Evolutionary conservation across 306 rosid species (phyloP), one percentile per base, ranked within the genome.

Genomic region (Spatholobus suberectus): DNA sequence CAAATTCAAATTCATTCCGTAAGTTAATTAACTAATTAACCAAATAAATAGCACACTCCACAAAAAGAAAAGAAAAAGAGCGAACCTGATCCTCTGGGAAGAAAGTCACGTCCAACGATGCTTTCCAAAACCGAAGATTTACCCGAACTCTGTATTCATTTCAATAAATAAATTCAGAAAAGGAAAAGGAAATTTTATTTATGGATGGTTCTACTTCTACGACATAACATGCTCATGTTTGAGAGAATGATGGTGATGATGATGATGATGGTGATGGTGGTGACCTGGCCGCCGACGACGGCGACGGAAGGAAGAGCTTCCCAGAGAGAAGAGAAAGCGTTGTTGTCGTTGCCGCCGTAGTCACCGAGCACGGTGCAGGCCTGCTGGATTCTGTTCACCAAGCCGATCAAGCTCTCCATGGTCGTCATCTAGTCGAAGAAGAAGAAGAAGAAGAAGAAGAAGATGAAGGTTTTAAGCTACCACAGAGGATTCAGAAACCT

Each of bases 71-170:
- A n/a, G 14, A 20, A 24, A 51, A 34, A n/a, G 35, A 32, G 10
- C 68, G 3, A 70, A 96, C 99, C 99, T 80, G 99, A 96, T 85
- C 99, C 99, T 84, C 99, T 88, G 1, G 99, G 99, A 47, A 96
- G 94, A 85, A 96, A 96, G 83, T 96, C 99, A 70, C 99, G 98
- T 32, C 99, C 99, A 29, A 96, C 99, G 75, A 93, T 90, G 76
- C 99, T 96, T 86, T 96, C 98, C 83, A 96, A 63, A 68, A 96
- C 99, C 27, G 99, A 96, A 85, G 99, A 96, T 85, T 96, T 96
- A 8, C 99, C 99, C 0, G 99, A 96, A 90, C 99, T 96, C 99
- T 96, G 93, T 46, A 81, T 40, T 29, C 84, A 66, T 75, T 58
- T 61, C 68, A 61, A 49, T 24, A 24, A 57, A 65, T 13, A 20